Conservation (phyloP, 1,139 yeast species). For the Hyphopichia fennica region DNA sequence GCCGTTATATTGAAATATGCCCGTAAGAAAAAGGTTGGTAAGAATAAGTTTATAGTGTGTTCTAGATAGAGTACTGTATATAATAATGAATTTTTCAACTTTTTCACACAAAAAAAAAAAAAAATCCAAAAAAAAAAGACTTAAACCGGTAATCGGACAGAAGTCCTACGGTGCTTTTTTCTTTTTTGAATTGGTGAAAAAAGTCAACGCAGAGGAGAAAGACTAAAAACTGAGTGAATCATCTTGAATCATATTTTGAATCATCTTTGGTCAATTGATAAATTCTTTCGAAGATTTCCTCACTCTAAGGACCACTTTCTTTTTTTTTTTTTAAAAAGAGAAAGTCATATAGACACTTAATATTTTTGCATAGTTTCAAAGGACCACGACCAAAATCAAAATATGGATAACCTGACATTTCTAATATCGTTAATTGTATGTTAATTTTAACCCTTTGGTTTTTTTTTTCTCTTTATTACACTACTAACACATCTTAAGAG, state of each 20-base stretch:
- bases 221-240: neutral
- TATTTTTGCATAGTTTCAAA: too few species aligned
- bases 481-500: slow-evolving; percentile 40
- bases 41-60: slow-evolving; percentile 27
- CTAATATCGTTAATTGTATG: slow-evolving; percentile 29
- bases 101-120: neutral
- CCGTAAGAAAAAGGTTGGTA: slow-evolving; percentile 59
- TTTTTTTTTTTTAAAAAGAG: too few species aligned
- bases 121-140: neutral
- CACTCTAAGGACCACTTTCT: too few species aligned
- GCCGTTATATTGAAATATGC: slow-evolving; percentile 76
- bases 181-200: neutral
- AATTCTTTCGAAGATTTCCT: neutral
- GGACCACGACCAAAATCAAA: too few species aligned
- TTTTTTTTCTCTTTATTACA: neutral
- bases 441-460: slow-evolving; percentile 3
- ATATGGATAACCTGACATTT: slow-evolving; percentile 26
- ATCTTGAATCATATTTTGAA: neutral
- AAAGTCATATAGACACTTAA: too few species aligned
- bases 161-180: neutral
- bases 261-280: neutral
- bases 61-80: slow-evolving; percentile 13
- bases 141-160: slow-evolving; percentile 1
- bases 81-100: too few species aligned
- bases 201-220: neutral